Evolutionary conservation across 2,329 filamentous ascomycete species (phyloP).

Genomic region (Ceratocystis diversiconidia): DNA sequence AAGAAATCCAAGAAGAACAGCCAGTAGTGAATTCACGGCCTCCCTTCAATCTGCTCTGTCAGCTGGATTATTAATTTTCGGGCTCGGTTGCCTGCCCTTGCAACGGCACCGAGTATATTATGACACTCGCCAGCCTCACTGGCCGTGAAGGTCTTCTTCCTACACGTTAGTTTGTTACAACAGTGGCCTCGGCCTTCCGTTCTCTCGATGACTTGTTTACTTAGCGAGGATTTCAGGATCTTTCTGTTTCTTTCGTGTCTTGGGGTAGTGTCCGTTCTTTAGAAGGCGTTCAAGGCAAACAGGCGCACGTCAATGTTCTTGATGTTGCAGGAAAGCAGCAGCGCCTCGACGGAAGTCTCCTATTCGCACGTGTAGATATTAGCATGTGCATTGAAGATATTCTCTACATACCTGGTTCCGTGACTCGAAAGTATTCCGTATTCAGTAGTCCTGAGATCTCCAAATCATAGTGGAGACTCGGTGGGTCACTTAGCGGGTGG

Average conservation of each 20-base stretch:
- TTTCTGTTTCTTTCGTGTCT: not conserved
- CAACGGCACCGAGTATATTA: not conserved
- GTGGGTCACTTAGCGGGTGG: not conserved
- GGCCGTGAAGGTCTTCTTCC: not conserved
- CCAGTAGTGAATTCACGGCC: constrained; percentile 20
- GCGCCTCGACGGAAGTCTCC: not conserved
- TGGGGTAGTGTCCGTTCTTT: constrained; percentile 4
- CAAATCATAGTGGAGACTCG: not conserved
- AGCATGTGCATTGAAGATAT: not conserved
- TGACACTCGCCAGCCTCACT: not conserved
- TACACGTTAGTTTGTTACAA: not conserved
- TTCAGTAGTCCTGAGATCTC: not conserved
- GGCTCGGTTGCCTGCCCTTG: not conserved
- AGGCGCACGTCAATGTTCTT: not conserved
- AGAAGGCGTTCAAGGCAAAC: constrained; percentile 5
- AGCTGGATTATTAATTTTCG: not conserved
- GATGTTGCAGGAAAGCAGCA: constrained; percentile 2
- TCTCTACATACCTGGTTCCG: not conserved
- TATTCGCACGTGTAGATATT: not conserved
- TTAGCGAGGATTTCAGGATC: not conserved
- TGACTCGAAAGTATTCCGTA: not conserved
- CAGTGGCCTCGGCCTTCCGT: not conserved
- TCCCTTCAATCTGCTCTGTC: not conserved
- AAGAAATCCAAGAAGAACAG: constrained; percentile 51
- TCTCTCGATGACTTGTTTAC: not conserved